These are phyloP conservation scores for Cladosporium sp. DNA, from an alignment of 2,329 filamentous ascomycete genomes.

Conservation along the genomic window DNA sequence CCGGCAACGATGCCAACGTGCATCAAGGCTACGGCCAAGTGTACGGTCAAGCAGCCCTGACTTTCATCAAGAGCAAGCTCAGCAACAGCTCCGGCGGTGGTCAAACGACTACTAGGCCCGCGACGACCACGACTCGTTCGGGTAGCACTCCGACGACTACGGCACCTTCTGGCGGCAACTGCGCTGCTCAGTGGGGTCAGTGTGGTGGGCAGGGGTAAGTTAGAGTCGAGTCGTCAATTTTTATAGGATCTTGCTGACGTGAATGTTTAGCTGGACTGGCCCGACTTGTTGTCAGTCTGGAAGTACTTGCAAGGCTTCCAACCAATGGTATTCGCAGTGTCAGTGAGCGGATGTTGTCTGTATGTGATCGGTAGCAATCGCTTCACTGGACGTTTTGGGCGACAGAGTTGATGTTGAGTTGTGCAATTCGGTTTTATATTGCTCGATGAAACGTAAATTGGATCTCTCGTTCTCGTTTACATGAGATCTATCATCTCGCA, in stretches of 20 bases:
- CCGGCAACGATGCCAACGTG: constrained; percentile 54
- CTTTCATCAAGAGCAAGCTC: constrained; percentile 55
- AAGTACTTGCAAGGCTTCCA: constrained; percentile 8
- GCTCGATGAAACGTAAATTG: no score
- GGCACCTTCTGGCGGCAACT: background rate
- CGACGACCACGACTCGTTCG: background rate
- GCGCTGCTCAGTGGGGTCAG: constrained; percentile 15
- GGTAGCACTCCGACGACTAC: constrained; percentile 2
- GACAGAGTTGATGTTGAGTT: no score
- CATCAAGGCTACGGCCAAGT: constrained; percentile 59
- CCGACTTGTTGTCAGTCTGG: constrained; percentile 10
- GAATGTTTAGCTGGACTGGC: background rate
- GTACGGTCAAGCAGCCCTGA: constrained; percentile 56
- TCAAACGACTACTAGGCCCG: background rate
- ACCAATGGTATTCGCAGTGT: constrained; percentile 14
- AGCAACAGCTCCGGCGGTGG: constrained; percentile 4
- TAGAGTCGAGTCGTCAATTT: background rate
- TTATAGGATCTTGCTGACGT: background rate
- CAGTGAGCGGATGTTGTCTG: no score
- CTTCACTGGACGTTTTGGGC: no score
- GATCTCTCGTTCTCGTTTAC: no score
- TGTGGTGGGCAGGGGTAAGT: constrained; percentile 5
- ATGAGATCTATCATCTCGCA: no score
- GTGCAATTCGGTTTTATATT: no score
- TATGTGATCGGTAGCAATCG: no score